Percentiles rank a stretch among this genome's conserved stretches.
phyloP scores from a whole-genome alignment of 2,329 filamentous ascomycete genomes.

The Penicillium sp. region DNA sequence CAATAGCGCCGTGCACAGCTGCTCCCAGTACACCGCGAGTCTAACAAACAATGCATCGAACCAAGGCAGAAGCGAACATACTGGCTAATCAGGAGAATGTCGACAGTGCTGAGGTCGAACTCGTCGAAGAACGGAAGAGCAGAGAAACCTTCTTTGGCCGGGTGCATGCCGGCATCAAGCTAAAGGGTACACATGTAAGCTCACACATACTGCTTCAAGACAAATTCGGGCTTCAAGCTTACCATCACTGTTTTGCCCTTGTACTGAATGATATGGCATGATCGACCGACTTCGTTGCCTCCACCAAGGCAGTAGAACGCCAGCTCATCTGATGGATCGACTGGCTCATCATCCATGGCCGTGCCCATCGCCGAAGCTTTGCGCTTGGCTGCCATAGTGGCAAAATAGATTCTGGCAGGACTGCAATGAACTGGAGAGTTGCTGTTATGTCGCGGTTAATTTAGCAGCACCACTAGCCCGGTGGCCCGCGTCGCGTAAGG shows the following conservation, averaged over 20 bases:
- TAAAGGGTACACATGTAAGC: conserved; percentile 34
- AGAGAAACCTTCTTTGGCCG: conserved; percentile 88
- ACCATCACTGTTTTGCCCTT: conserved; percentile 99
- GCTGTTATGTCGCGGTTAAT: conserved; percentile 2
- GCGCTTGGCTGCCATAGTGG: conserved; percentile 81
- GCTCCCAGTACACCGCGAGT: too few species aligned
- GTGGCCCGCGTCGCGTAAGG: too few species aligned
- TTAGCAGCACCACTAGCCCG: too few species aligned
- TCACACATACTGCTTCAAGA: too few species aligned
- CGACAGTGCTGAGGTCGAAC: conserved; percentile 94
- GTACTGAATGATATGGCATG: conserved; percentile 97
- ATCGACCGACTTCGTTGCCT: conserved; percentile 93
- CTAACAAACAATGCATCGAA: not conserved
- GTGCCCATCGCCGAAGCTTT: conserved; percentile 73
- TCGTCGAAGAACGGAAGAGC: conserved; percentile 96
- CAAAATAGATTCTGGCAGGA: not conserved
- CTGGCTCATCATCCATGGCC: conserved; percentile 66
- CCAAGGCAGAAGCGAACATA: conserved; percentile 57
- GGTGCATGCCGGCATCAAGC: conserved; percentile 96
- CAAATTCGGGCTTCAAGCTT: conserved; percentile 29
- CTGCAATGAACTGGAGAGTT: not conserved
- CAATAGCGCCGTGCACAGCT: too few species aligned
- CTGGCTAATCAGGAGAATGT: conserved; percentile 97
- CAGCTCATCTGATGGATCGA: conserved; percentile 89
- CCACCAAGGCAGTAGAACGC: conserved; percentile 91